Conservation (phyloP, 2,329 filamentous ascomycete species). For the Epicoccum nigrum region DNA sequence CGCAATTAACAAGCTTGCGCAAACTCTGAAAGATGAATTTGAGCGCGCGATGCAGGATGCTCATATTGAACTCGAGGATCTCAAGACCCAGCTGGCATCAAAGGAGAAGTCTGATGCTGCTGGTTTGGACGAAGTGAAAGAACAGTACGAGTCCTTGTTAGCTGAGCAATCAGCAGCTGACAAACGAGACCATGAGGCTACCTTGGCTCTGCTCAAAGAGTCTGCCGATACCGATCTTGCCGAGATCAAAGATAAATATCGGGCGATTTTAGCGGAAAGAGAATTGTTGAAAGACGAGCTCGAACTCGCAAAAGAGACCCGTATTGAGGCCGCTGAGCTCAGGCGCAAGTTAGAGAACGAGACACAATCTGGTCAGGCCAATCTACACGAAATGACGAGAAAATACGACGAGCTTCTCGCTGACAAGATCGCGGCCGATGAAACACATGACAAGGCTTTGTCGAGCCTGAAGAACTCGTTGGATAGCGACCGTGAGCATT, state of each 20-base stretch:
- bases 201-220: slow-evolving; percentile 27
- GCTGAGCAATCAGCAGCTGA: slow-evolving; percentile 32
- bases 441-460: slow-evolving; percentile 39
- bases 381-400: slow-evolving; percentile 14
- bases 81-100: slow-evolving; percentile 31
- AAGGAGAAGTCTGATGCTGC: slow-evolving; percentile 25
- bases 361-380: slow-evolving; percentile 7
- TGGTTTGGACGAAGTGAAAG: slow-evolving; percentile 26
- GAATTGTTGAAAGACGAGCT: slow-evolving; percentile 30
- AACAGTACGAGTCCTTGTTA: slow-evolving; percentile 37
- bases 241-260: slow-evolving; percentile 21
- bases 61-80: slow-evolving; percentile 24
- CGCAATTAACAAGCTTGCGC: slow-evolving; percentile 27
- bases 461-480: slow-evolving; percentile 34
- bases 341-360: slow-evolving; percentile 14
- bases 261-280: slow-evolving; percentile 34
- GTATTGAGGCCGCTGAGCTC: slow-evolving; percentile 10
- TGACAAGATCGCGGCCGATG: slow-evolving; percentile 31
- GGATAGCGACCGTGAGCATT: slow-evolving; percentile 34
- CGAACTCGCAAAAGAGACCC: slow-evolving; percentile 14
- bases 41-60: slow-evolving; percentile 24
- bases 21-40: slow-evolving; percentile 29
- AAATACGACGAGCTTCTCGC: slow-evolving; percentile 23
- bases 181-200: slow-evolving; percentile 28
- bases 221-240: slow-evolving; percentile 17